Base-by-base conservation (phyloP, 495 filamentous ascomycete species). In the Neurospora tetraspora region DNA sequence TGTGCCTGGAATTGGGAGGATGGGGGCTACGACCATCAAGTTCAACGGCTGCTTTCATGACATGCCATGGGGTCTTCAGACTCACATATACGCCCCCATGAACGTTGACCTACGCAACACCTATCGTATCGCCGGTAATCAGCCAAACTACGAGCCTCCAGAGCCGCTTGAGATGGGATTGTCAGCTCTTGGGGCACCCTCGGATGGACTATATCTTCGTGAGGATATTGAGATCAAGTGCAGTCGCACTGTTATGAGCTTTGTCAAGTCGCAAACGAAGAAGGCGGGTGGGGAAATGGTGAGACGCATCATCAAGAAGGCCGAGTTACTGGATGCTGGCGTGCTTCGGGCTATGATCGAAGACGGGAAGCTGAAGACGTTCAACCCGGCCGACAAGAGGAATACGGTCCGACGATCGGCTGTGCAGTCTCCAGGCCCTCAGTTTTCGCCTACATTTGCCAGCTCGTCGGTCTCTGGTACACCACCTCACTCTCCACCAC, bases 41-140 rank as follows among this genome's bases (percentile, higher is more conserved):
- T 94, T 92, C 86, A 91, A 91, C 74, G 91, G 86, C 74, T 91
- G 89, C 81, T 93, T 94, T 81, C 88, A 93, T 76, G 88, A 94
- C 76, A 84, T 90, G 68, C 84, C 88, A 10, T 86, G 88, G 80
- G 92, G 91, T 2, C 80, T 94, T 27, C 88, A 91, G 80, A 93
- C 92, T 3, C 92, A 94, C 79, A 86, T 90, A 72, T 92, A 91
- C 73, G 91, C 89, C 4, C 92, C 92, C 5, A 82, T 86, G 80
- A 82, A 81, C 36, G 80, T 86, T 70, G 85, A 86, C 74, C 79
- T 86, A 71, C 83, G 84, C 70, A 85, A 85, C 77, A 85, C 77
- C 40, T 86, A 86, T 71, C 83, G 82, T 79, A 85, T 86, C 47
- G 87, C 83, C 10, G 91, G 91, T 4, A 88, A 88, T 74, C 82